Percentiles rank a stretch among this genome's conserved stretches.
phyloP scores from a whole-genome alignment of 2,329 filamentous ascomycete species.

The Calonectria pseudoreteaudii region DNA sequence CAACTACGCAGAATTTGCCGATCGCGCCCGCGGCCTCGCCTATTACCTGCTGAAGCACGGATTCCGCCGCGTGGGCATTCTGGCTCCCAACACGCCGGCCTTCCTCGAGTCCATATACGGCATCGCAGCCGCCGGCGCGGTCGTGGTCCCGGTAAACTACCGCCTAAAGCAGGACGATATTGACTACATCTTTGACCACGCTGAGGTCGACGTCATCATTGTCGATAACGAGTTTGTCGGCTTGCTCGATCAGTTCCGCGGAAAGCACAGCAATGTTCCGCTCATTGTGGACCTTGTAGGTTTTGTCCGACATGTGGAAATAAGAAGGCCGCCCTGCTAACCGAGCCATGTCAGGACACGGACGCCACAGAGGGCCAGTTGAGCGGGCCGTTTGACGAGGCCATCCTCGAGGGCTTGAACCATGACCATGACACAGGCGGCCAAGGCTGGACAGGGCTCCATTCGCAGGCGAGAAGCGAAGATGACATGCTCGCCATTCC shows the following conservation, averaged over 20 bases:
- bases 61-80: constrained; percentile 82
- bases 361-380: constrained; percentile 80
- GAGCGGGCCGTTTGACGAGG: constrained; percentile 84
- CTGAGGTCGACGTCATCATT: constrained; percentile 87
- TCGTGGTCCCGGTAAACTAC: constrained; percentile 77
- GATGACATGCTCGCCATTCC: constrained; percentile 87
- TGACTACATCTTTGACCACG: constrained; percentile 88
- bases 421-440: constrained; percentile 75
- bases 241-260: constrained; percentile 75
- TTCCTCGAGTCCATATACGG: constrained; percentile 93
- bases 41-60: constrained; percentile 85
- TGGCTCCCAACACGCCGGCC: constrained; percentile 93
- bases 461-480: constrained; percentile 78
- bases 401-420: constrained; percentile 82
- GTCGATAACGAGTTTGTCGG: constrained; percentile 83
- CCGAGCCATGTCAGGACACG: constrained; percentile 70
- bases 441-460: constrained; percentile 82
- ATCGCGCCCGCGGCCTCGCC: constrained; percentile 87
- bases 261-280: constrained; percentile 70
- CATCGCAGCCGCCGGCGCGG: constrained; percentile 82
- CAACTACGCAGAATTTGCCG: constrained; percentile 84
- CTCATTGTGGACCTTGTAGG: constrained; percentile 76
- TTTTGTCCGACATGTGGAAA: background rate
- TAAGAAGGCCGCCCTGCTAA: constrained; percentile 12
- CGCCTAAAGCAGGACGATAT: constrained; percentile 86